These are phyloP conservation scores for Hymenoscyphus occultus DNA, from an alignment of 2,329 filamentous ascomycete genomes.

Conservation along the genomic window DNA sequence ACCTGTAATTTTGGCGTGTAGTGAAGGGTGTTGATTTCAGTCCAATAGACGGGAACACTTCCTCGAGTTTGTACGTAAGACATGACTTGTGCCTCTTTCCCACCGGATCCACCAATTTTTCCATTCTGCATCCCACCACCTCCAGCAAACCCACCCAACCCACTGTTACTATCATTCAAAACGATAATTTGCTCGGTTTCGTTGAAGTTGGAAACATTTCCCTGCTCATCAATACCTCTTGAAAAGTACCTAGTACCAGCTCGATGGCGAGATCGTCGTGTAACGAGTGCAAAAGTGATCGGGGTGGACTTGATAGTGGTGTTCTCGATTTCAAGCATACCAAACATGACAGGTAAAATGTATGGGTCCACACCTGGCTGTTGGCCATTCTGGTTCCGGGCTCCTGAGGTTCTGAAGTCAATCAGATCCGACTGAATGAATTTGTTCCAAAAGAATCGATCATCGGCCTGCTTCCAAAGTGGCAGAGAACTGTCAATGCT, in stretches of 20 bases:
- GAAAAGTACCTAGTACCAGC: conserved; percentile 95
- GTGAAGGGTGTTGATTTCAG: conserved; percentile 87
- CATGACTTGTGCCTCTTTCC: conserved; percentile 80
- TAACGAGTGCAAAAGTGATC: conserved; percentile 83
- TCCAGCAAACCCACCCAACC: conserved; percentile 76
- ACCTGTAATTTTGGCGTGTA: conserved; percentile 91
- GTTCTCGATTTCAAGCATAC: conserved; percentile 87
- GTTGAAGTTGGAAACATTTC: conserved; percentile 97
- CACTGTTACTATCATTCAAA: conserved; percentile 75
- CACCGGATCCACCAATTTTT: conserved; percentile 55
- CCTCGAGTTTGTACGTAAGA: conserved; percentile 96
- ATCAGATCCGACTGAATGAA: conserved; percentile 91
- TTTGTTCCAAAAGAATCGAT: conserved; percentile 98
- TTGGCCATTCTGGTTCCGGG: conserved; percentile 61
- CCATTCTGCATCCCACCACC: conserved; percentile 73
- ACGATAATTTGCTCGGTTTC: conserved; percentile 94
- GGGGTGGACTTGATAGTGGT: conserved; percentile 82
- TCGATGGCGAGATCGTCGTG: conserved; percentile 80
- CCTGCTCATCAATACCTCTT: conserved; percentile 86
- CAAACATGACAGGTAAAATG: conserved; percentile 93
- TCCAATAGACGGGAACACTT: conserved; percentile 94
- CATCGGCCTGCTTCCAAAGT: conserved; percentile 88
- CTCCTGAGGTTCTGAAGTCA: conserved; percentile 69
- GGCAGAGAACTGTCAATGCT: conserved; percentile 69
- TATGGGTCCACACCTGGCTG: conserved; percentile 83